A percentile compares a stretch with the other conserved stretches of the same genome.
phyloP scores from a whole-genome alignment of 768 basidiomycete genomes.

The Hemileccinum impolitum region DNA sequence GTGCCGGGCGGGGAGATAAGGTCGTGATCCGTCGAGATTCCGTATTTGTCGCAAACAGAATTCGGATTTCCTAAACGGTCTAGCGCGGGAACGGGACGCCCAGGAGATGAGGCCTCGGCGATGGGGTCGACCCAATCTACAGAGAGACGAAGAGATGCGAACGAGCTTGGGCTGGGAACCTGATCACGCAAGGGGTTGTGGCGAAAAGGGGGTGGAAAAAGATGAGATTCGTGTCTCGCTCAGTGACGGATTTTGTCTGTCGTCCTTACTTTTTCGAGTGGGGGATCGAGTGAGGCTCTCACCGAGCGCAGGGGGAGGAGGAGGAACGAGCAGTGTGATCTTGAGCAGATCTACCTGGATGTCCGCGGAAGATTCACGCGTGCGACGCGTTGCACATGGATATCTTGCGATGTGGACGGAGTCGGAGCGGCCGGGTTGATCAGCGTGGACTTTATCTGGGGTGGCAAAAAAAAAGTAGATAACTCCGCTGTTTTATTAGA shows the following conservation, averaged over 20 bases:
- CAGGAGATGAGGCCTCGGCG: constrained; percentile 6
- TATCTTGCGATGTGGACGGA: constrained; percentile 31
- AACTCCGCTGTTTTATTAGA: constrained; percentile 17
- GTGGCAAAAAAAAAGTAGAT: constrained; percentile 9
- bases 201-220: constrained; percentile 28
- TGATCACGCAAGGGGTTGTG: constrained; percentile 14
- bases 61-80: constrained; percentile 6
- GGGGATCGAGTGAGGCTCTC: constrained; percentile 3
- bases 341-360: constrained; percentile 23
- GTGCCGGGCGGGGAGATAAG: constrained; percentile 27
- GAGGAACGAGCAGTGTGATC: constrained; percentile 12
- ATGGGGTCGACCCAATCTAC: constrained; percentile 16
- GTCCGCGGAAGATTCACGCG: constrained; percentile 33
- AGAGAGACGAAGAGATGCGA: constrained; percentile 6
- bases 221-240: constrained; percentile 7
- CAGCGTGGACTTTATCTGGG: constrained; percentile 23
- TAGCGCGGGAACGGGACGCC: neutral
- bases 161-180: neutral
- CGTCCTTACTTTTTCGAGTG: constrained; percentile 21
- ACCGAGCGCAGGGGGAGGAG: constrained; percentile 21
- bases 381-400: constrained; percentile 27
- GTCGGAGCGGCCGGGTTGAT: constrained; percentile 28
- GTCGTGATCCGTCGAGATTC: constrained; percentile 31
- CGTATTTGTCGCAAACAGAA: neutral
- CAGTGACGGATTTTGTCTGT: constrained; percentile 2